Conservation (phyloP, 176 grass and related monocot species). For the Phoenix dactylifera region DNA sequence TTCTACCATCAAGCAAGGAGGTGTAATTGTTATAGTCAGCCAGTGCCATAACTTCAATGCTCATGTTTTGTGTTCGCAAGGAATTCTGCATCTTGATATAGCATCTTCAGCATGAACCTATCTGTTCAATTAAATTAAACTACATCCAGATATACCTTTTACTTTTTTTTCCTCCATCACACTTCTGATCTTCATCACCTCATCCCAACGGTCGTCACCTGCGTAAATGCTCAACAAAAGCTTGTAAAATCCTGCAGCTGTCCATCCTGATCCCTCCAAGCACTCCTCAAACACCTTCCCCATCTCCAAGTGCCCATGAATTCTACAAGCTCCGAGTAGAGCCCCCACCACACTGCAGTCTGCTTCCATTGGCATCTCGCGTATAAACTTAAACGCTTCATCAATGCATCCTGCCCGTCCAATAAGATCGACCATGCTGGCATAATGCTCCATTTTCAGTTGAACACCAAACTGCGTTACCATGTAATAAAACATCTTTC, state of each 20-base stretch:
- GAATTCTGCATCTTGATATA: too few relatives aligned
- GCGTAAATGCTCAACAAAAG: constrained; percentile 3
- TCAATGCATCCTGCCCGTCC: constrained; percentile 3
- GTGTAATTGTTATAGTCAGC: too few relatives aligned
- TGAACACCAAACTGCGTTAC: background rate
- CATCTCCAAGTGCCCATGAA: constrained; percentile 1
- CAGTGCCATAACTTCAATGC: too few relatives aligned
- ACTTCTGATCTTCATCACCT: constrained; percentile 12
- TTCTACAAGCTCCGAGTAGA: constrained; percentile 8
- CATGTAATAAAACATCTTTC: constrained; percentile 2
- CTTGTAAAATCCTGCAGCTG: constrained; percentile 10
- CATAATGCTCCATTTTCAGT: background rate
- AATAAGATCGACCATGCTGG: constrained; percentile 3
- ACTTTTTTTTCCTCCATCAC: background rate
- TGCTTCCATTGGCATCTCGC: constrained; percentile 1
- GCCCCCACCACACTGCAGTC: constrained; percentile 1
- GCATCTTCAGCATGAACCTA: too few relatives aligned
- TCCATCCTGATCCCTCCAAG: background rate
- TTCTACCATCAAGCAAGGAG: too few relatives aligned
- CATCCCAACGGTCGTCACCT: background rate
- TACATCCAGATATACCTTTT: background rate
- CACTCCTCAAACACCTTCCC: background rate
- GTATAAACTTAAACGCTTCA: background rate
- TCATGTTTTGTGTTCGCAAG: too few relatives aligned
- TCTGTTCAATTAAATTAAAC: constrained; percentile 5